Evolutionary conservation across 169 alveolate species (phyloP).

Genomic region (Plasmodium inui): DNA sequence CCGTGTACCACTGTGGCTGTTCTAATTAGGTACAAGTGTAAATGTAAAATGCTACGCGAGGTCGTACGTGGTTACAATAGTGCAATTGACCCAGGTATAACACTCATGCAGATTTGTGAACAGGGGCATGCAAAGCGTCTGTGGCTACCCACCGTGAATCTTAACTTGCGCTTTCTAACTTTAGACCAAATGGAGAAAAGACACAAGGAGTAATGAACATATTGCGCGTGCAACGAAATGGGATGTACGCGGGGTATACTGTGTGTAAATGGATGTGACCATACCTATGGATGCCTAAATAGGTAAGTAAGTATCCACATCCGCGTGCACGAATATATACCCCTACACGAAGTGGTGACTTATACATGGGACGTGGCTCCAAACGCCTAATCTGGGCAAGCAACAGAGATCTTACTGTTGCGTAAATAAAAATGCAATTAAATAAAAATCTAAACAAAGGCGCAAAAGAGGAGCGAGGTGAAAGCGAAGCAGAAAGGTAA

Average conservation of each 20-base stretch:
- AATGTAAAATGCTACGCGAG: background rate
- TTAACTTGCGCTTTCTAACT: background rate
- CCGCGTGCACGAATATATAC: background rate
- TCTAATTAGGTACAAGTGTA: background rate
- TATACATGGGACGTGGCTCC: background rate
- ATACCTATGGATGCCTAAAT: background rate
- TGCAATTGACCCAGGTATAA: background rate
- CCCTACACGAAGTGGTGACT: background rate
- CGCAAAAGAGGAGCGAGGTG: background rate
- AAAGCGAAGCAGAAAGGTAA: background rate
- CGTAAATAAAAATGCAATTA: background rate
- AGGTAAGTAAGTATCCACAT: background rate
- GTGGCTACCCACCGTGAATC: background rate
- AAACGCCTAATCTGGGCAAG: background rate
- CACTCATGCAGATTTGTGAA: background rate
- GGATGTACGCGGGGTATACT: background rate
- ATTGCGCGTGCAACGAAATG: background rate
- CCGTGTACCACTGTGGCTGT: background rate
- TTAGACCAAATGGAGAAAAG: background rate
- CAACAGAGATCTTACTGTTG: background rate
- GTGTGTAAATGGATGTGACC: background rate
- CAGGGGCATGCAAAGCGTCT: background rate
- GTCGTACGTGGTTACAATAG: background rate
- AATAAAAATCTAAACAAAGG: background rate
- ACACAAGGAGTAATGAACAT: background rate